These are phyloP conservation scores for Aspergillus arachidicola DNA, from an alignment of 2,329 filamentous ascomycete genomes.

Conservation along the genomic window DNA sequence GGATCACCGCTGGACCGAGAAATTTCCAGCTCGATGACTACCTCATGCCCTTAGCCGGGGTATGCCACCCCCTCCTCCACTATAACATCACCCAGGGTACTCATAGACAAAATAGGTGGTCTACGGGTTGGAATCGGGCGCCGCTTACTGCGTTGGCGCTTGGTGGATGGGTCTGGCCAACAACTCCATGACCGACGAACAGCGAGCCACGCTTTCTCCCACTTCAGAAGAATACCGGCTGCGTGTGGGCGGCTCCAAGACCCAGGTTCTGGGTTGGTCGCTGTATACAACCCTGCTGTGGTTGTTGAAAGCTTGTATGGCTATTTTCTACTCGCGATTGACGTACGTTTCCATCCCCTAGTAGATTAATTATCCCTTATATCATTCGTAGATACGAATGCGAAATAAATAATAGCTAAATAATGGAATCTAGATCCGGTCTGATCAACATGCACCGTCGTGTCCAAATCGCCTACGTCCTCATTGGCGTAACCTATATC, in stretches of 20 bases:
- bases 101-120: constrained; percentile 44
- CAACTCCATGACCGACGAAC: constrained; percentile 57
- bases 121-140: constrained; percentile 54
- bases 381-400: background rate
- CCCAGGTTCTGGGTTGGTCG: constrained; percentile 58
- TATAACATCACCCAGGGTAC: background rate
- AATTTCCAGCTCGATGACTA: constrained; percentile 63
- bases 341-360: constrained; percentile 37
- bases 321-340: constrained; percentile 59
- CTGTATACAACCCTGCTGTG: constrained; percentile 57
- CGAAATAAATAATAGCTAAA: background rate
- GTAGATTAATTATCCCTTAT: background rate
- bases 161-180: constrained; percentile 57
- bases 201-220: constrained; percentile 50
- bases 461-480: constrained; percentile 54
- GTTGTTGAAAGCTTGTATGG: constrained; percentile 58
- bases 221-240: constrained; percentile 50
- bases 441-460: constrained; percentile 47
- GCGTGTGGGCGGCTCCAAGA: constrained; percentile 58
- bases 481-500: constrained; percentile 55
- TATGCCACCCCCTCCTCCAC: constrained; percentile 28
- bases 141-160: constrained; percentile 54
- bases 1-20: constrained; percentile 50
- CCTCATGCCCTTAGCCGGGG: constrained; percentile 58
- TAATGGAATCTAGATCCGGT: constrained; percentile 35